Evolutionary conservation across 768 basidiomycete species (phyloP).

Genomic region (Sarcodon aspratus): DNA sequence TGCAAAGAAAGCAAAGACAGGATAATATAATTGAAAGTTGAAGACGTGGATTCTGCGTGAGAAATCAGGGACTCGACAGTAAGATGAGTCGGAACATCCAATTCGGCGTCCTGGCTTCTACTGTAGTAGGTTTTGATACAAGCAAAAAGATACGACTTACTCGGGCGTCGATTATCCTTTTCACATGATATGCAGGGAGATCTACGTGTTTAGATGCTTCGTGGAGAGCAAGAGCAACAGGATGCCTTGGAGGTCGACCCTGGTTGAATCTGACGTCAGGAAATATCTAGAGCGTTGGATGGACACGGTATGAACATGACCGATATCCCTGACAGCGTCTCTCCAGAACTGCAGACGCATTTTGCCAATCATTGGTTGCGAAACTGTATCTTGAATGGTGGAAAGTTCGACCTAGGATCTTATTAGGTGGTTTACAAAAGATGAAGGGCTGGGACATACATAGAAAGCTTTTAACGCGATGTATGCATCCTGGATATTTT

Average conservation of each 20-base stretch:
- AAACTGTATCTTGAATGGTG: conserved; percentile 64
- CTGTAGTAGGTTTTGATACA: neutral
- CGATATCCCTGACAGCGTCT: conserved; percentile 61
- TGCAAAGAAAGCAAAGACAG: conserved; percentile 54
- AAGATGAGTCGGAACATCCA: conserved; percentile 51
- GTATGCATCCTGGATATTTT: conserved; percentile 49
- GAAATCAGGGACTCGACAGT: conserved; percentile 57
- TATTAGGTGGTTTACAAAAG: conserved; percentile 2
- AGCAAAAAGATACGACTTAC: conserved; percentile 29
- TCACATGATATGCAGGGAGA: conserved; percentile 66
- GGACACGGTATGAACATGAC: conserved; percentile 35
- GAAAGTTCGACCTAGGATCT: conserved; percentile 58
- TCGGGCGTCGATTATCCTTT: conserved; percentile 76
- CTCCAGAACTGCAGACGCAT: conserved; percentile 86
- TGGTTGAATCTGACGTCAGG: conserved; percentile 21
- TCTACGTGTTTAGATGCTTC: conserved; percentile 37
- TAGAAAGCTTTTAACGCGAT: conserved; percentile 78
- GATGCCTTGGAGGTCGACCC: conserved; percentile 72
- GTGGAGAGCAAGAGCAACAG: conserved; percentile 65
- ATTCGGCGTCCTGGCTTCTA: conserved; percentile 16
- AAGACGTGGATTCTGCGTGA: conserved; percentile 74
- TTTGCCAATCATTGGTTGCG: conserved; percentile 63
- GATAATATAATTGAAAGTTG: conserved; percentile 66
- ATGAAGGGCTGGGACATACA: conserved; percentile 33
- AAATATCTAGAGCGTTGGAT: neutral